phyloP scores from a whole-genome alignment of 2,329 filamentous ascomycete species.

The Colletotrichum sp. region DNA sequence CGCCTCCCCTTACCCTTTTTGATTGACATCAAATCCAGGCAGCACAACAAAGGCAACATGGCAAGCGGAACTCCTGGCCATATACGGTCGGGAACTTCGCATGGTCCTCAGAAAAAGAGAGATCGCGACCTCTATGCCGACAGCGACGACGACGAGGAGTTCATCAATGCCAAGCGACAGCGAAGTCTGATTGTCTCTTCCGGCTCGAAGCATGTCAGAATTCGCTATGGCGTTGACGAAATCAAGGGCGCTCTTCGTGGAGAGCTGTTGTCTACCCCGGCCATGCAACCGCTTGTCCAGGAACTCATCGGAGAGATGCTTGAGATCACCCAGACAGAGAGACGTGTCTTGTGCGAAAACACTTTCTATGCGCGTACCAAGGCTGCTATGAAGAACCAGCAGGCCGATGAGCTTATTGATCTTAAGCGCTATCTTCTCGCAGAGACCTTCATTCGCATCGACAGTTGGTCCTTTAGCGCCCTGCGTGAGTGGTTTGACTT shows the following conservation, averaged over 20 bases:
- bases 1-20: background rate
- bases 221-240: background rate
- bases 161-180: background rate
- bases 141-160: background rate
- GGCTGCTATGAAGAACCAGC: background rate
- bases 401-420: background rate
- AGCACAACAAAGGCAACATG: background rate
- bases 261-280: background rate
- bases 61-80: background rate
- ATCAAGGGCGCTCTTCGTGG: background rate
- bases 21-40: background rate
- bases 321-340: background rate
- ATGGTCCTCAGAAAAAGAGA: background rate
- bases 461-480: background rate
- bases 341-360: background rate
- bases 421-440: background rate
- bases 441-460: conserved; percentile 5
- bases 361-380: background rate
- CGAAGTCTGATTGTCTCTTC: background rate
- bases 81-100: background rate
- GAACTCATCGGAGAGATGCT: background rate
- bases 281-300: background rate
- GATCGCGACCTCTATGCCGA: background rate
- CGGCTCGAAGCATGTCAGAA: background rate
- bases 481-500: conserved; percentile 8